Evolutionary conservation across 2,329 filamentous ascomycete species (phyloP), one percentile per base, ranked within the genome.

Genomic region (Trichoderma pleuroti): DNA sequence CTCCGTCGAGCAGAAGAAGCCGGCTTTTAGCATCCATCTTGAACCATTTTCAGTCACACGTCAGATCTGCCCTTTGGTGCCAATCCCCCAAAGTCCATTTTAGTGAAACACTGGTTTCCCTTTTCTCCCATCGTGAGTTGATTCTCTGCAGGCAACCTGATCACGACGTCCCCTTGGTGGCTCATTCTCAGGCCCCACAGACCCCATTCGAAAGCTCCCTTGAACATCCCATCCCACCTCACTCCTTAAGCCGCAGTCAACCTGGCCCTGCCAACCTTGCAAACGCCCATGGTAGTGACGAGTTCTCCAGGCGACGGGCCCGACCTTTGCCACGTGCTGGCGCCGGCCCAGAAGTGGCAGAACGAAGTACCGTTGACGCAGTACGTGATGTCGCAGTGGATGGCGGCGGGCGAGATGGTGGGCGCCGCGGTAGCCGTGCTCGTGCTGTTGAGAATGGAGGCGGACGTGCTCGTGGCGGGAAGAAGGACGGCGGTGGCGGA

Each of bases 291-390:
- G 4, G 75, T 72, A 3, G 75, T 76, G n/a, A 75, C 75, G 28
- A 77, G 78, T 75, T 82, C 81, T 3, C 81, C 82, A 4, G 81
- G 81, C 16, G 81, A 64, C 6, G 78, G 77, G 0, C 81, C 82
- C 1, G 74, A 75, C 21, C 74, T 70, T 62, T 82, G 76, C 71
- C 76, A 81, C n/a, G 75, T 74, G 8, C 79, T 82, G 57, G 82
- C 72, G 18, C 81, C 81, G 28, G 74, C 76, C 77, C 81, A 84
- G 74, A 78, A 81, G 72, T 81, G 78, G 74, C 82, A 83, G 77
- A 79, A 83, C 3, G 77, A 77, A 4, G 75, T 76, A 16, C 74
- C 72, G 18, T 76, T 74, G 54, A 79, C 78, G 75, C 81, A 82
- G 74, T 81, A 82, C 28, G 73, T 72, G 72, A 79, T 76, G 68